phyloP scores from a whole-genome alignment of 805 yeast genomes.

The Debaryomyces prosopidis region DNA sequence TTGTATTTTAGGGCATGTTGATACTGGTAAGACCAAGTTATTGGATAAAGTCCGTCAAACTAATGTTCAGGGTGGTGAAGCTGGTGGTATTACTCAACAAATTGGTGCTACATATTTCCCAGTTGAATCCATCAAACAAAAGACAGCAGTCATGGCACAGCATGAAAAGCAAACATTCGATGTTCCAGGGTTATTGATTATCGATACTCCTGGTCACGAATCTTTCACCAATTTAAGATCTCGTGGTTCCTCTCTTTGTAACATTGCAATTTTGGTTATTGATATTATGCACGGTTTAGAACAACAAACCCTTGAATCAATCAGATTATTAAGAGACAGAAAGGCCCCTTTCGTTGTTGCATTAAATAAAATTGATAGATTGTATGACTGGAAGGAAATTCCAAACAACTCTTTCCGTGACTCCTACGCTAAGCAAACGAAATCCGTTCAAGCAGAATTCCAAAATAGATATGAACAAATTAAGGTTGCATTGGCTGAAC shows the following conservation, averaged over 20 bases:
- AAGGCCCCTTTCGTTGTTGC: slow-evolving; percentile 99
- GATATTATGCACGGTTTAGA: slow-evolving; percentile 99
- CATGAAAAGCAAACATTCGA: slow-evolving; percentile 85
- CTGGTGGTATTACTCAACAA: slow-evolving; percentile 99
- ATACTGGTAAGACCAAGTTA: slow-evolving; percentile 98
- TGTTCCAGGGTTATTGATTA: slow-evolving; percentile 94
- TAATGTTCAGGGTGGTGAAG: slow-evolving; percentile 99
- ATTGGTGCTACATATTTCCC: slow-evolving; percentile 99
- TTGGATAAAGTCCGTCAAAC: slow-evolving; percentile 97
- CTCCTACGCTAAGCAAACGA: slow-evolving; percentile 77
- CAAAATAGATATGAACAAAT: slow-evolving; percentile 82
- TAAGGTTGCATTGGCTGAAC: slow-evolving; percentile 92
- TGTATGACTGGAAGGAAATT: slow-evolving; percentile 87
- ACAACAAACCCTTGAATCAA: slow-evolving; percentile 95
- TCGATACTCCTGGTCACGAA: slow-evolving; percentile 99
- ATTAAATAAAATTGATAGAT: slow-evolving; percentile 94
- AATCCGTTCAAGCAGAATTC: slow-evolving; percentile 89
- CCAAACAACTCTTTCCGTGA: slow-evolving; percentile 97
- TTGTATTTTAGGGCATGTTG: slow-evolving; percentile 99
- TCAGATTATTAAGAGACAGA: slow-evolving; percentile 87
- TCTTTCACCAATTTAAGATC: slow-evolving; percentile 96
- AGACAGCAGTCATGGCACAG: slow-evolving; percentile 87
- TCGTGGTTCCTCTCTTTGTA: slow-evolving; percentile 98
- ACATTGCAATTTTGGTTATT: slow-evolving; percentile 96
- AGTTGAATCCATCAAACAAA: slow-evolving; percentile 85